phyloP scores from a whole-genome alignment of 768 basidiomycete species.

The Russula sp. region DNA sequence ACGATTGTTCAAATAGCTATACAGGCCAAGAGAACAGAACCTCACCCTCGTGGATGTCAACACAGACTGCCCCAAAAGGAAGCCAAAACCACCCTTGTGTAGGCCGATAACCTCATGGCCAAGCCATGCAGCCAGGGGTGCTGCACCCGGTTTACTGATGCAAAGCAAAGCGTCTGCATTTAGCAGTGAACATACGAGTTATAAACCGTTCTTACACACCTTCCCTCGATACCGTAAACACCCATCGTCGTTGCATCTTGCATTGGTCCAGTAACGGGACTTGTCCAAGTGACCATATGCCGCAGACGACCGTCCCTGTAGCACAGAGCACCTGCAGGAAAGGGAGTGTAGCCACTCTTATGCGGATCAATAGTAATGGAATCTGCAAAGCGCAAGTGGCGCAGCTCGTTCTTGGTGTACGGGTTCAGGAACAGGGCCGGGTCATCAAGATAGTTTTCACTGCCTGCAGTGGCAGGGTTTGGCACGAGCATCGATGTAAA shows the following conservation, averaged over 20 bases:
- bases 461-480: not conserved
- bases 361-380: conserved; percentile 41
- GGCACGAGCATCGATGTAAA: conserved; percentile 33
- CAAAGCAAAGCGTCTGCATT: not conserved
- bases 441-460: conserved; percentile 6
- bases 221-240: conserved; percentile 44
- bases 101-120: conserved; percentile 38
- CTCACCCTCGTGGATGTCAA: conserved; percentile 35
- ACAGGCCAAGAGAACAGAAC: not conserved
- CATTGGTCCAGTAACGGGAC: conserved; percentile 31
- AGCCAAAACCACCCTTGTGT: conserved; percentile 36
- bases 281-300: conserved; percentile 37
- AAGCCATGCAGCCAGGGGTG: conserved; percentile 35
- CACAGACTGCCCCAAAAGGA: conserved; percentile 35
- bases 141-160: conserved; percentile 43
- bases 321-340: conserved; percentile 39
- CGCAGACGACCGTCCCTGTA: conserved; percentile 37
- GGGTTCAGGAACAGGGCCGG: conserved; percentile 30
- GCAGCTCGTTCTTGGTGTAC: conserved; percentile 31
- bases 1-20: not conserved
- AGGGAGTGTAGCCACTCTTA: conserved; percentile 40
- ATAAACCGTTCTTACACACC: conserved; percentile 28
- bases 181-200: not conserved
- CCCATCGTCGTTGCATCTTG: conserved; percentile 34
- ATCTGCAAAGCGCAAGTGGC: conserved; percentile 29